Conservation (phyloP, 1,139 yeast genomes). For the Geotrichum reessii region DNA sequence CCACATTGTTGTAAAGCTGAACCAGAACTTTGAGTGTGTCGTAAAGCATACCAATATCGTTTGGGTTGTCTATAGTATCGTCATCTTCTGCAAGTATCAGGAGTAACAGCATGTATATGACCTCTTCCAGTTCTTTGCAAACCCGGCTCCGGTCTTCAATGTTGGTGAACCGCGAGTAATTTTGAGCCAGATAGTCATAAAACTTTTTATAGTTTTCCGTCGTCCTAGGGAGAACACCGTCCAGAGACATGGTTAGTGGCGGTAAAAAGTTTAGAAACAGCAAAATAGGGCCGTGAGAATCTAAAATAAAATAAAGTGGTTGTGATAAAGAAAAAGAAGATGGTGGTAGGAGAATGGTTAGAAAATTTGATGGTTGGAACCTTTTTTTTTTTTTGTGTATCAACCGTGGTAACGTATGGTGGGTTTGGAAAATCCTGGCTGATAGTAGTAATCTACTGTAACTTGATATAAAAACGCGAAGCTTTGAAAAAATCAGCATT, state of each 20-base stretch:
- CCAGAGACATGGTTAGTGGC: background rate
- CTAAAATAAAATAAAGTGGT: too few species aligned
- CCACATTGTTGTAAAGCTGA: constrained; percentile 2
- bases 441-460: too few species aligned
- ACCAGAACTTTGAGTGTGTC: constrained; percentile 9
- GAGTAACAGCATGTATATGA: constrained; percentile 5
- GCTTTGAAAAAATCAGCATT: too few species aligned
- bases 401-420: too few species aligned
- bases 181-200: constrained; percentile 7
- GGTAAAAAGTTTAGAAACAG: too few species aligned
- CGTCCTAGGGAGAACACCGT: constrained; percentile 5
- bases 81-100: constrained; percentile 7
- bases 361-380: too few species aligned
- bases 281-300: too few species aligned
- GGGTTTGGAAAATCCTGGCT: too few species aligned
- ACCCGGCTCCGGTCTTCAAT: background rate
- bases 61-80: constrained; percentile 10
- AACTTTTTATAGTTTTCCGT: constrained; percentile 6
- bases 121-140: constrained; percentile 7
- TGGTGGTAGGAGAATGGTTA: too few species aligned
- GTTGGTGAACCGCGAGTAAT: constrained; percentile 1
- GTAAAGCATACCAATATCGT: constrained; percentile 7
- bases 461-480: too few species aligned
- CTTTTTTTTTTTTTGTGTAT: too few species aligned
- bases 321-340: too few species aligned